These are phyloP conservation scores for Begonia loranthoides DNA, from an alignment of 306 rosid genomes.

Conservation along the genomic window DNA sequence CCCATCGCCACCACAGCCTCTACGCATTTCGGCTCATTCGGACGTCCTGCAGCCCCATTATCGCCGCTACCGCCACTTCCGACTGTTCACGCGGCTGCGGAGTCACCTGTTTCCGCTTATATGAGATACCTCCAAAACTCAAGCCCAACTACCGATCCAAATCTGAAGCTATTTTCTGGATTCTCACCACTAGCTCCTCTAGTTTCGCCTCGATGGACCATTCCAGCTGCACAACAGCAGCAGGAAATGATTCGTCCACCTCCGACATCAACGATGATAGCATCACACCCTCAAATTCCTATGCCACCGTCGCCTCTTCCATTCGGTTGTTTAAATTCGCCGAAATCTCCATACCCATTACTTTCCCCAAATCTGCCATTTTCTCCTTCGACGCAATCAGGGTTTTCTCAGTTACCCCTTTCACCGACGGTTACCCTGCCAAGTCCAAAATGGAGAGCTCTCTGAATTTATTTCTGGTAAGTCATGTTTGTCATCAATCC, in stretches of 20 bases:
- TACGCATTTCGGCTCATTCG: constrained; percentile 16
- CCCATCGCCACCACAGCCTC: constrained; percentile 9
- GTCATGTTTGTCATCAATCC: constrained; percentile 11
- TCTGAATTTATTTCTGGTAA: background rate
- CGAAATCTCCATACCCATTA: constrained; percentile 37
- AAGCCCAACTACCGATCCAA: constrained; percentile 21
- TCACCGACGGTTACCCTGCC: constrained; percentile 75
- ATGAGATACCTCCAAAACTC: constrained; percentile 47
- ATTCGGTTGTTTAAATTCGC: constrained; percentile 80
- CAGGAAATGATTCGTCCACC: constrained; percentile 1
- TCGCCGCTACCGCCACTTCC: constrained; percentile 66
- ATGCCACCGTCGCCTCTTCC: constrained; percentile 50
- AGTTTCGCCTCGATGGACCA: constrained; percentile 59
- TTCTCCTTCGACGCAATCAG: constrained; percentile 57
- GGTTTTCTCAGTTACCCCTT: constrained; percentile 84
- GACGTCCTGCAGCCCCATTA: constrained; percentile 35
- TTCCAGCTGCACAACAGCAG: constrained; percentile 13
- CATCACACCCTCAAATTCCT: constrained; percentile 25
- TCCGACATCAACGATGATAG: constrained; percentile 8
- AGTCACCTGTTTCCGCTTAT: constrained; percentile 56
- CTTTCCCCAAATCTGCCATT: constrained; percentile 48
- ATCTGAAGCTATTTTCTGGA: constrained; percentile 49
- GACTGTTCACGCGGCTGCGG: constrained; percentile 51
- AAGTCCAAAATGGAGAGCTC: constrained; percentile 69
- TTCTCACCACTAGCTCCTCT: constrained; percentile 58